Conservation (phyloP, 345 rosid species). For the thale cress (Arabidopsis thaliana) region DNA sequence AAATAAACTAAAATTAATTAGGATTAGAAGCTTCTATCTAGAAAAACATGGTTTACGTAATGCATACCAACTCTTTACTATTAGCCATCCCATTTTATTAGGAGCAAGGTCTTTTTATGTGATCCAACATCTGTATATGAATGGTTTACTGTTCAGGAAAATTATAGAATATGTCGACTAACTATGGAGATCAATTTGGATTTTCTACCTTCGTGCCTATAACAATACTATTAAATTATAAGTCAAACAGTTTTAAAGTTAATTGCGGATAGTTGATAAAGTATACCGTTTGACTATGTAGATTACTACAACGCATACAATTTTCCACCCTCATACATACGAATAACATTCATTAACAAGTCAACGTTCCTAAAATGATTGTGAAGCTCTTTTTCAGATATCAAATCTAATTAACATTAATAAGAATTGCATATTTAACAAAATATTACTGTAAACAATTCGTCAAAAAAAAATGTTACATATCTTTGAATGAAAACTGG, state of each 20-base stretch:
- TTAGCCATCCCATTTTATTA: neutral
- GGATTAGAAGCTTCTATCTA: constrained; percentile 35
- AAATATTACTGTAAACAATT: neutral
- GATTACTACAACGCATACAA: neutral
- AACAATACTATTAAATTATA: neutral
- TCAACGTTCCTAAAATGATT: neutral
- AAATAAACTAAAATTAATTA: neutral
- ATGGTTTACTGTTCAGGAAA: neutral
- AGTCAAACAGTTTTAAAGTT: neutral
- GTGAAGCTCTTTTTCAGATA: neutral
- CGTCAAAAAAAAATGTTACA: neutral
- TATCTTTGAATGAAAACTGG: neutral
- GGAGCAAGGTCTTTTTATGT: too few species aligned
- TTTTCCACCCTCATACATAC: neutral
- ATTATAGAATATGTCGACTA: neutral
- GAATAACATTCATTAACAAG: neutral
- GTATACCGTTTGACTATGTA: neutral
- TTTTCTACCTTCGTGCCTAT: neutral
- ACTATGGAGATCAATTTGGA: neutral
- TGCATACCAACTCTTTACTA: neutral
- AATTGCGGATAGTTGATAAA: neutral
- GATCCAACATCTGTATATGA: neutral
- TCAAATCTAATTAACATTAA: neutral
- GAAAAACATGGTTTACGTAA: neutral
- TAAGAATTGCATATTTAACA: too few species aligned